These are phyloP conservation scores for Rhododendron henanense DNA, from an alignment of 148 eudicot genomes.

Conservation along the genomic window DNA sequence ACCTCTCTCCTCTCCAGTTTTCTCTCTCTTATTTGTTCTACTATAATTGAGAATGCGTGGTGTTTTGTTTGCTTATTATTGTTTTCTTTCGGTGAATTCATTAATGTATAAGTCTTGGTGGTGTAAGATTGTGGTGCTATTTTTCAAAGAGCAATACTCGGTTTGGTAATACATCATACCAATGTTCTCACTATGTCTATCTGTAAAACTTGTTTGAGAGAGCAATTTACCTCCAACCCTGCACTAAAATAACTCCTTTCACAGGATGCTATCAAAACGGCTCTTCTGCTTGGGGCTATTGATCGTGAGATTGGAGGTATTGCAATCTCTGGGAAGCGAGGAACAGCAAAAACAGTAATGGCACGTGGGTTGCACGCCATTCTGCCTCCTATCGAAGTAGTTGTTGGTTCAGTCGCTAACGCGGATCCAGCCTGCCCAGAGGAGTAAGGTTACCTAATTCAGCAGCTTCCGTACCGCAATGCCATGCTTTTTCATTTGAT, in stretches of 20 bases:
- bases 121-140: not conserved
- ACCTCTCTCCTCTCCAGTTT: not conserved
- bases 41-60: not conserved
- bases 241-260: conserved; percentile 3
- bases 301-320: conserved; percentile 98
- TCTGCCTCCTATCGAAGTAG: conserved; percentile 96
- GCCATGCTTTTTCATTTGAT: not conserved
- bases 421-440: conserved; percentile 92
- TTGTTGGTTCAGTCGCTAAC: conserved; percentile 80
- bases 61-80: not conserved
- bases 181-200: not conserved
- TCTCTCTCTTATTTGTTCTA: not conserved
- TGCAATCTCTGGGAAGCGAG: conserved; percentile 92
- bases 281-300: conserved; percentile 91
- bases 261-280: conserved; percentile 96
- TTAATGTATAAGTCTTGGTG: not conserved
- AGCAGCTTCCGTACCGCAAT: not conserved
- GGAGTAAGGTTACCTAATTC: conserved; percentile 61
- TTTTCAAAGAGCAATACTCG: too few relatives aligned
- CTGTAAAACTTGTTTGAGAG: not conserved
- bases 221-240: not conserved
- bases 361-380: conserved; percentile 97
- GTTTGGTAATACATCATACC: not conserved
- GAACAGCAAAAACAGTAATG: conserved; percentile 99
- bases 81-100: not conserved